Percentiles rank a stretch among this genome's conserved stretches.
These are phyloP conservation scores for Xylariomycetidae sp. DNA, from an alignment of 2,329 filamentous ascomycete genomes.

Conservation along the genomic window DNA sequence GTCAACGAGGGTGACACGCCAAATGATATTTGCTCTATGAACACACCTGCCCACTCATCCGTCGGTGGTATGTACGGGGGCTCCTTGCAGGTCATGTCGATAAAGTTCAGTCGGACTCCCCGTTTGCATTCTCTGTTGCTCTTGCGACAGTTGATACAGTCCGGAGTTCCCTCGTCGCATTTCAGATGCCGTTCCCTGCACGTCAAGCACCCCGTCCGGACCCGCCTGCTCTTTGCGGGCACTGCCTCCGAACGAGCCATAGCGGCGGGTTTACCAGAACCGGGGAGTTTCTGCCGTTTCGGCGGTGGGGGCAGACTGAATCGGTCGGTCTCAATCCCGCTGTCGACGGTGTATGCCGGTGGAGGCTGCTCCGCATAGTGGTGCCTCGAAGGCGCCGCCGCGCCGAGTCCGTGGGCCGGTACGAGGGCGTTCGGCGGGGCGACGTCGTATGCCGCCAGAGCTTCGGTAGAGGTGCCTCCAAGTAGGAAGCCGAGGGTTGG, in stretches of 20 bases:
- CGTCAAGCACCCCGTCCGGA: slow-evolving; percentile 85
- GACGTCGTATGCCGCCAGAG: slow-evolving; percentile 30
- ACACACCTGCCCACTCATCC: slow-evolving; percentile 58
- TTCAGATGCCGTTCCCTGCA: slow-evolving; percentile 87
- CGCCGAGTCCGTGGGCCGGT: slow-evolving; percentile 29
- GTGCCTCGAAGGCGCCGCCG: slow-evolving; percentile 24
- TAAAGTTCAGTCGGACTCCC: slow-evolving; percentile 84
- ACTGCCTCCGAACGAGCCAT: slow-evolving; percentile 18
- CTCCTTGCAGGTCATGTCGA: slow-evolving; percentile 69
- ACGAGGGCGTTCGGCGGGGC: slow-evolving; percentile 25
- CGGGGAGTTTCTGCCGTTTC: slow-evolving; percentile 22
- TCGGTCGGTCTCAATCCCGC: slow-evolving; percentile 19
- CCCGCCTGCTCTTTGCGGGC: slow-evolving; percentile 66
- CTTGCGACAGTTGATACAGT: slow-evolving; percentile 76
- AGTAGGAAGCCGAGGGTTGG: slow-evolving; percentile 11
- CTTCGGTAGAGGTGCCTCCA: slow-evolving; percentile 22
- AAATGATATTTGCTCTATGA: neutral
- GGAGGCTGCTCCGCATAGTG: slow-evolving; percentile 26
- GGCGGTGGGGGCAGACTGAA: slow-evolving; percentile 19
- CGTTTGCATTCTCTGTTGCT: slow-evolving; percentile 81
- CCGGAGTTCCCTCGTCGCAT: slow-evolving; percentile 68
- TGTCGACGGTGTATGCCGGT: slow-evolving; percentile 24
- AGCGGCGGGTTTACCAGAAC: slow-evolving; percentile 13
- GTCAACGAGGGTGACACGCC: slow-evolving; percentile 8
- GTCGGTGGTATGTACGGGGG: slow-evolving; percentile 58